Base-by-base conservation (phyloP, 2,329 filamentous ascomycete genomes). In the Fusarium tricinctum region DNA sequence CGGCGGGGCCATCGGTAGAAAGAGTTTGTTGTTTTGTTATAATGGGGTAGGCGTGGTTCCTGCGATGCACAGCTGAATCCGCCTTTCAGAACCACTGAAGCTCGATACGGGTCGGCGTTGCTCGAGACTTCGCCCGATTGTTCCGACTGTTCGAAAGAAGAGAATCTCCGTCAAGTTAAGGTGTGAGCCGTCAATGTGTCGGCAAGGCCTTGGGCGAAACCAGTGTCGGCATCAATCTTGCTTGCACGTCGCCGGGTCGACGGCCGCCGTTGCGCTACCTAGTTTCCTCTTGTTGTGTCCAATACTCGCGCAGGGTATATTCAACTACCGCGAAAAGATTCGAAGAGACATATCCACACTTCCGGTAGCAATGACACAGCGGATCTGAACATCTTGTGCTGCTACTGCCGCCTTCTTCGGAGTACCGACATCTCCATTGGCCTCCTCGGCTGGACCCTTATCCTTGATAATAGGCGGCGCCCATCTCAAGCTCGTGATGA, bases 401-500 rank as follows among this genome's bases (percentile, higher is more conserved):
- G 43, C 28, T 2, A 46, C 53, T 6, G 46, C 58, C 47, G 42
- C 59, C 45, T 63, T 68, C 46, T 73, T 73, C 20, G 69, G 71
- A 20, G 71, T 74, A 17, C 58, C 59, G 14, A 51, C 55, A 26
- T 74, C 71, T 9, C 66, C 71, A 28, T 73, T 70, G 47, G 63
- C 63, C 15, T 68, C 44, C 8, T 69, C 63, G 14, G 44, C 40
- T 4, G 57, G 22, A 4, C 62, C 63, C 38, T 49, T 70, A 14
- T 70, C 71, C 38, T 74, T 74, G 60, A 72, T 68, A 6, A 74
- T 73, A 13, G 60, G 55, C 0, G 94, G 94, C 3, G 94, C 95
- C 94, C 95, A 98, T 65, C 93, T 83, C 73, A 97, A 84, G 75
- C 92, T 95, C 63, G 88, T 94, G 49, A 97, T 88, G 74, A 98